A percentile compares a stretch with the other conserved stretches of the same genome.
Conservation (phyloP, 495 filamentous ascomycete species). For the Neurospora tetrasperma region DNA sequence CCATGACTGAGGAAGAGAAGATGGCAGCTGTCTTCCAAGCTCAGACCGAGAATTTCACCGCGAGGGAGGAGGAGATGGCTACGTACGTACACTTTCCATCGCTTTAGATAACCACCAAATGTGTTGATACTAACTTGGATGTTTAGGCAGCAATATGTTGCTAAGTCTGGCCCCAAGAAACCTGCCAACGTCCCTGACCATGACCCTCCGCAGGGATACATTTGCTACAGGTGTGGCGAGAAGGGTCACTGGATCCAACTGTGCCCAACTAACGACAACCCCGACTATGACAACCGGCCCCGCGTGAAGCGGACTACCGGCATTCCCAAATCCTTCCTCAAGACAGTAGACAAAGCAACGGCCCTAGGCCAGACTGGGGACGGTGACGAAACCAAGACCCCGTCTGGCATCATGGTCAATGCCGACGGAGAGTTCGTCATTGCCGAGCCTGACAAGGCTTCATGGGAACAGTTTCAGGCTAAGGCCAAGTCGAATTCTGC, state of each 20-base stretch:
- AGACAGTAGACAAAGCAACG: constrained; percentile 83
- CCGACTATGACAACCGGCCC: constrained; percentile 82
- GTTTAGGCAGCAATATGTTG: constrained; percentile 41
- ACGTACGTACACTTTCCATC: constrained; percentile 52
- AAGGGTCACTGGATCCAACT: constrained; percentile 98
- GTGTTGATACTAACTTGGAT: constrained; percentile 28
- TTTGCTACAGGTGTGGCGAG: constrained; percentile 95
- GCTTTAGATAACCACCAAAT: background rate
- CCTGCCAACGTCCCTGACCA: constrained; percentile 76
- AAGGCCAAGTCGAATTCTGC: constrained; percentile 78
- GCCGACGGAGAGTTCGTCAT: constrained; percentile 95
- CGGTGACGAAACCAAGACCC: constrained; percentile 66
- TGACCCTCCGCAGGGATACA: constrained; percentile 82
- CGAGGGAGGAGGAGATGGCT: constrained; percentile 84
- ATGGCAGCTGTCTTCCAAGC: constrained; percentile 82
- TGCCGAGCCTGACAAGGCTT: constrained; percentile 83
- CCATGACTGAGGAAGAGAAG: constrained; percentile 80
- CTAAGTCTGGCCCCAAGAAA: constrained; percentile 44
- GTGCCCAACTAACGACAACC: constrained; percentile 95
- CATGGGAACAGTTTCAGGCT: constrained; percentile 94
- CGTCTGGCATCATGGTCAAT: constrained; percentile 88
- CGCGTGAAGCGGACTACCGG: constrained; percentile 92
- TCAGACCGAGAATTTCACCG: constrained; percentile 75
- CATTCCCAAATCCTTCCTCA: constrained; percentile 86
- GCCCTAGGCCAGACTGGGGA: constrained; percentile 59